These are phyloP conservation scores for Citrullus colocynthis DNA, from an alignment of 306 rosid species.

Conservation along the genomic window DNA sequence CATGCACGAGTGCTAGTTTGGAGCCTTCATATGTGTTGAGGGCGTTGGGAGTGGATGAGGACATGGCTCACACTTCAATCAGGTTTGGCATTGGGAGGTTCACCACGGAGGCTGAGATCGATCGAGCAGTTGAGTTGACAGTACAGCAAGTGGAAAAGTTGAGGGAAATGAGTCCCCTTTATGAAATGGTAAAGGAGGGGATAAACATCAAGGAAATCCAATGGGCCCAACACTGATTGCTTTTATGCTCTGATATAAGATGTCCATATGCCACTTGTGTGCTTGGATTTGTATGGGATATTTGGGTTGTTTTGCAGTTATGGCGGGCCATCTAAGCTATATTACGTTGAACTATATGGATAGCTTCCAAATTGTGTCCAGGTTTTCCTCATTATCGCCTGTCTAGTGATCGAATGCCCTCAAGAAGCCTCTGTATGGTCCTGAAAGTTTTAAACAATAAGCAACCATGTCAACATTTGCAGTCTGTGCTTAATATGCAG, in stretches of 20 bases:
- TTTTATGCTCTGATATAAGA: background rate
- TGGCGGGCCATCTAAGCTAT: background rate
- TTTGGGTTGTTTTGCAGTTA: background rate
- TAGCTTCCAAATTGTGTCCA: background rate
- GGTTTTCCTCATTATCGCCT: background rate
- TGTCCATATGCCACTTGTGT: background rate
- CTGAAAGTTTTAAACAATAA: background rate
- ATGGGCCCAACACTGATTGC: slow-evolving; percentile 71
- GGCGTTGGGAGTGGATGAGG: slow-evolving; percentile 97
- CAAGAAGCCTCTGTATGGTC: background rate
- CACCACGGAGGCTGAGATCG: slow-evolving; percentile 81
- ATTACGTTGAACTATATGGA: background rate
- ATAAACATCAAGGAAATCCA: slow-evolving; percentile 69
- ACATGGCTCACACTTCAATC: slow-evolving; percentile 95
- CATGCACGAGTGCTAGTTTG: slow-evolving; percentile 92
- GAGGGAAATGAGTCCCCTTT: slow-evolving; percentile 97
- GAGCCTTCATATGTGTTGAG: slow-evolving; percentile 93
- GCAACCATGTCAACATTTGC: background rate
- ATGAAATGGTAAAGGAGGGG: slow-evolving; percentile 93
- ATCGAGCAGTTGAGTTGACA: slow-evolving; percentile 59
- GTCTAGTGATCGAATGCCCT: background rate
- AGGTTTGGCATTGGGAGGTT: slow-evolving; percentile 96
- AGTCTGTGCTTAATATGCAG: background rate
- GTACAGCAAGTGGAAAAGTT: slow-evolving; percentile 73
- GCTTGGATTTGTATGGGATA: background rate